Evolutionary conservation across 1,284 basidiomycete species (phyloP).

Genomic region (Cutaneotrichosporon cutaneum): DNA sequence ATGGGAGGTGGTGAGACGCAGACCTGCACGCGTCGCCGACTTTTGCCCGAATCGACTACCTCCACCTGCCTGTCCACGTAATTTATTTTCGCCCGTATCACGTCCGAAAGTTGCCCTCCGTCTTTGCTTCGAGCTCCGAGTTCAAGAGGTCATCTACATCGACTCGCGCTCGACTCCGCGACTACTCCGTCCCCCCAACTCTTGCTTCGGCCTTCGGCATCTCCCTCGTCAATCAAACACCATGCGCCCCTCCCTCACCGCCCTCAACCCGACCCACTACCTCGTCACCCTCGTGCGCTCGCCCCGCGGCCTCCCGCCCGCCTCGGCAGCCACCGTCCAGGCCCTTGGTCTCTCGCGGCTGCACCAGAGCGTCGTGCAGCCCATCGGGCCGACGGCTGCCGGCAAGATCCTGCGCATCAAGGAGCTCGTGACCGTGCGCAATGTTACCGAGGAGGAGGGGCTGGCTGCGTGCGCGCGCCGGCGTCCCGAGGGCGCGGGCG

Average conservation of each 20-base stretch:
- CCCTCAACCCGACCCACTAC: constrained; percentile 44
- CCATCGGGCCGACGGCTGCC: constrained; percentile 48
- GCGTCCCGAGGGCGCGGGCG: constrained; percentile 43
- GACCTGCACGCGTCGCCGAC: neutral
- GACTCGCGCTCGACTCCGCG: neutral
- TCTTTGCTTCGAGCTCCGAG: neutral
- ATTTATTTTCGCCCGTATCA: neutral
- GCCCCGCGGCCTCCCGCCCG: constrained; percentile 55
- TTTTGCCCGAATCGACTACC: neutral
- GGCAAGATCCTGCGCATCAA: constrained; percentile 57
- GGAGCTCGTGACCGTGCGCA: constrained; percentile 57
- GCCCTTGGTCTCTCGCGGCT: constrained; percentile 54
- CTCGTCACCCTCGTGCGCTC: constrained; percentile 57
- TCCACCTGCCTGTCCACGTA: neutral
- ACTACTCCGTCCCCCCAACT: neutral
- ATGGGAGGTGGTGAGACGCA: neutral
- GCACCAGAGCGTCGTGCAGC: constrained; percentile 55
- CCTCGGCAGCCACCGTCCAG: constrained; percentile 50
- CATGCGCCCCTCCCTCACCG: constrained; percentile 21
- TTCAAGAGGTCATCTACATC: neutral
- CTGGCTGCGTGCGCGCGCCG: constrained; percentile 31
- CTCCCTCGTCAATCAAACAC: too few relatives aligned
- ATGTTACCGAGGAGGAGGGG: constrained; percentile 48
- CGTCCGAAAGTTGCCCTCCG: neutral
- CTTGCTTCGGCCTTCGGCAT: neutral